phyloP scores from a whole-genome alignment of 2,329 filamentous ascomycete species.

The Fusarium sp. region DNA sequence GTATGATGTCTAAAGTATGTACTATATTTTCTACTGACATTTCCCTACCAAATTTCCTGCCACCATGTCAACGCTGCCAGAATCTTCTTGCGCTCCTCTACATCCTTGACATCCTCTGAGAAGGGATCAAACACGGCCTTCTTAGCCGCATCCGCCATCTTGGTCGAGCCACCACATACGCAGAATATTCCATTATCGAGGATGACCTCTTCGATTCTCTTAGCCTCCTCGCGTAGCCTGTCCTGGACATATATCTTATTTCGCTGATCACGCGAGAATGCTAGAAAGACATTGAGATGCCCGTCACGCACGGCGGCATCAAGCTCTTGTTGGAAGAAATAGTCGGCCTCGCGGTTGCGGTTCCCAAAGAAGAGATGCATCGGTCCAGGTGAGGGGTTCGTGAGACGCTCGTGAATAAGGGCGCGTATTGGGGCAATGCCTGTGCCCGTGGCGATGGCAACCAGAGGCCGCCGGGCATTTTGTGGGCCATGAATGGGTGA shows the following conservation, averaged over 20 bases:
- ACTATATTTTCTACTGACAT: background rate
- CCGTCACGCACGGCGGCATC: slow-evolving; percentile 39
- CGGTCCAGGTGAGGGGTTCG: slow-evolving; percentile 47
- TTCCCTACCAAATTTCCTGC: slow-evolving; percentile 69
- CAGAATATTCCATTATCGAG: slow-evolving; percentile 59
- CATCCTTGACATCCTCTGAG: slow-evolving; percentile 51
- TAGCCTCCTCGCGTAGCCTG: slow-evolving; percentile 59
- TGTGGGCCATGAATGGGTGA: slow-evolving; percentile 55
- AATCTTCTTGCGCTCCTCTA: slow-evolving; percentile 55
- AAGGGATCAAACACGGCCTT: slow-evolving; percentile 63
- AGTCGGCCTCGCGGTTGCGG: slow-evolving; percentile 80
- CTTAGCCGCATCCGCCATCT: slow-evolving; percentile 68
- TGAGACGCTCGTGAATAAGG: slow-evolving; percentile 79
- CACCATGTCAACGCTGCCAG: slow-evolving; percentile 59
- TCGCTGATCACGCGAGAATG: slow-evolving; percentile 61
- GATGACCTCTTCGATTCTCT: slow-evolving; percentile 50
- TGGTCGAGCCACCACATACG: slow-evolving; percentile 68
- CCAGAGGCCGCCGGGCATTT: slow-evolving; percentile 65
- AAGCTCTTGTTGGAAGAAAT: slow-evolving; percentile 87
- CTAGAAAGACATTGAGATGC: slow-evolving; percentile 54
- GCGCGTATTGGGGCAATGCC: slow-evolving; percentile 87
- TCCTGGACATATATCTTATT: slow-evolving; percentile 69
- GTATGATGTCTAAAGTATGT: background rate
- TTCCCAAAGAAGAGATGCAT: slow-evolving; percentile 85
- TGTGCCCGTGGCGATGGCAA: slow-evolving; percentile 87